phyloP scores from a whole-genome alignment of 148 eudicot genomes.

The Vaccinium myrtillus region DNA sequence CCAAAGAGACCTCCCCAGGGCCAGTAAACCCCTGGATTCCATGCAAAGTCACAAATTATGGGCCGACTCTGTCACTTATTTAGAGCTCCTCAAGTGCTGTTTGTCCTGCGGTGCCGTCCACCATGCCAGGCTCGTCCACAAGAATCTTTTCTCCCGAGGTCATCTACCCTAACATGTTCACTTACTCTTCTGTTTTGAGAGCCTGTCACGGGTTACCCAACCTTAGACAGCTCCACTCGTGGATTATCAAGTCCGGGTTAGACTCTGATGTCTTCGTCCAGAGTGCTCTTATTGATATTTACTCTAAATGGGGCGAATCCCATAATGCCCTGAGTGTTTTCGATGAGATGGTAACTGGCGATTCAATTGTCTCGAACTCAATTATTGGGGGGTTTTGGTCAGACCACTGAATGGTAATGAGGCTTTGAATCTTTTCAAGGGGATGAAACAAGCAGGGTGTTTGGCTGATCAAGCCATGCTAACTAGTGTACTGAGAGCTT shows the following conservation, averaged over 20 bases:
- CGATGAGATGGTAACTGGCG: conserved; percentile 13
- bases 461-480: conserved; percentile 10
- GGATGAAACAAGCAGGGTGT: conserved; percentile 17
- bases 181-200: conserved; percentile 18
- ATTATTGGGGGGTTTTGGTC: conserved; percentile 16
- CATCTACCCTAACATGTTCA: conserved; percentile 19
- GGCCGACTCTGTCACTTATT: conserved; percentile 11
- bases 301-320: conserved; percentile 16
- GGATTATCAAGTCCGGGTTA: conserved; percentile 8
- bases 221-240: conserved; percentile 13
- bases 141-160: conserved; percentile 9
- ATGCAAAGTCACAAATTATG: conserved; percentile 4
- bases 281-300: conserved; percentile 15
- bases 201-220: conserved; percentile 16
- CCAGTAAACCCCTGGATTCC: conserved; percentile 13
- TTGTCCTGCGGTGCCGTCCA: conserved; percentile 1
- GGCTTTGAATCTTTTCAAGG: conserved; percentile 13
- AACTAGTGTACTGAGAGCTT: conserved; percentile 9
- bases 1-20: conserved; percentile 16
- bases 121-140: conserved; percentile 10
- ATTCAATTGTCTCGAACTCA: conserved; percentile 13
- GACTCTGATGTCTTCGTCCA: conserved; percentile 16
- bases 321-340: conserved; percentile 1
- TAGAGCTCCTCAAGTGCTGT: conserved; percentile 18
- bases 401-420: conserved; percentile 4